Evolutionary conservation across 192 early-diverging fungal genomes (phyloP).

Genomic region (Allomyces macrogynus): DNA sequence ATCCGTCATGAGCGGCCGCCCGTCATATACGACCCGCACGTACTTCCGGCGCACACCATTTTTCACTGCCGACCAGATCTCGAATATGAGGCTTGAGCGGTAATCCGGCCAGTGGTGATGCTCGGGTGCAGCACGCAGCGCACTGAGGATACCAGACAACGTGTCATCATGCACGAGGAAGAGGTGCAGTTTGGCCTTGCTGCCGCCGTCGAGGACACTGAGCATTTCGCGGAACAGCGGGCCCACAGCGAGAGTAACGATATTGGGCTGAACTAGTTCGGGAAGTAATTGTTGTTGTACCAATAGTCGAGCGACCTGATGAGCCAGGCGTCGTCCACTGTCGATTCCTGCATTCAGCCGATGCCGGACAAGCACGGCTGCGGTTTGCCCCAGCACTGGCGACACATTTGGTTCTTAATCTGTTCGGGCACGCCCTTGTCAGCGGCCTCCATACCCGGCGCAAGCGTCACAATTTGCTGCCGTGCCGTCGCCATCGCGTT

Average conservation of each 20-base stretch:
- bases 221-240: neutral
- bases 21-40: too few relatives aligned
- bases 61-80: neutral
- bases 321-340: neutral
- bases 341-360: neutral
- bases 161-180: neutral
- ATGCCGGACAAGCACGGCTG: too few relatives aligned
- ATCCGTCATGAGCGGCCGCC: too few relatives aligned
- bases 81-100: neutral
- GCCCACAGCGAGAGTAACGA: neutral
- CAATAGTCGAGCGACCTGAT: neutral
- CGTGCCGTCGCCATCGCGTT: neutral
- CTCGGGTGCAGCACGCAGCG: neutral
- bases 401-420: neutral
- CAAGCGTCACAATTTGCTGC: neutral
- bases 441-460: neutral
- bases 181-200: neutral
- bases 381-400: neutral
- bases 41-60: too few relatives aligned
- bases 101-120: neutral
- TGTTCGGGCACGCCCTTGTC: neutral
- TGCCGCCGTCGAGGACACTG: neutral
- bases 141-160: neutral
- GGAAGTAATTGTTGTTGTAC: neutral
- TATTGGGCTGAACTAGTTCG: neutral